Conservation (phyloP, 2,329 filamentous ascomycete species). For the Alternaria alternata region DNA sequence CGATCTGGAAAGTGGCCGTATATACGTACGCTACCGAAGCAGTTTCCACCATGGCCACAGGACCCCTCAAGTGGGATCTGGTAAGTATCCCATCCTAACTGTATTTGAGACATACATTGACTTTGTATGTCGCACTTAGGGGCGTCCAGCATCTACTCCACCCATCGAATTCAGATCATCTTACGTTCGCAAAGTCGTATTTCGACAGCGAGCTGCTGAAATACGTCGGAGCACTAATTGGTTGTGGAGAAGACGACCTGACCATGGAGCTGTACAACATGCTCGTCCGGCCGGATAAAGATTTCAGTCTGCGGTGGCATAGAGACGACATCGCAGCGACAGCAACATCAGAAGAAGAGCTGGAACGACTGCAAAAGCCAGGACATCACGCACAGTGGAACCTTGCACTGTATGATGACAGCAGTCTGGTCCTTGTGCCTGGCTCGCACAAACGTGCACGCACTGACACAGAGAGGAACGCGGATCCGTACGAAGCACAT, state of each 20-base stretch:
- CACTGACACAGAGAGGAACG: conserved; percentile 73
- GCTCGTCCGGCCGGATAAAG: conserved; percentile 74
- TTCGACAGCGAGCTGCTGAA: conserved; percentile 72
- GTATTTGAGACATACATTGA: neutral
- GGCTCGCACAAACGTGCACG: conserved; percentile 76
- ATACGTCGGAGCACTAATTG: conserved; percentile 71
- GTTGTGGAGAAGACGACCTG: conserved; percentile 62
- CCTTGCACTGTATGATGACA: conserved; percentile 78
- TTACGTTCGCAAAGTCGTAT: conserved; percentile 72
- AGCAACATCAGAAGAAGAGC: conserved; percentile 72
- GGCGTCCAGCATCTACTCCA: conserved; percentile 87
- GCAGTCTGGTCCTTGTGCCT: conserved; percentile 75
- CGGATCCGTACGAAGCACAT: conserved; percentile 68
- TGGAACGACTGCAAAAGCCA: conserved; percentile 64
- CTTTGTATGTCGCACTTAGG: conserved; percentile 42
- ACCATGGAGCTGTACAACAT: conserved; percentile 91
- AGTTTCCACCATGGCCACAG: conserved; percentile 86
- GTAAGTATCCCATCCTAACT: neutral
- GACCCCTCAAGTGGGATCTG: conserved; percentile 74
- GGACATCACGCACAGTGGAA: conserved; percentile 88
- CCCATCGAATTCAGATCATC: conserved; percentile 70
- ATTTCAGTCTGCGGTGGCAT: conserved; percentile 84
- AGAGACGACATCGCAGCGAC: conserved; percentile 79
- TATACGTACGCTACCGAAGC: conserved; percentile 84
- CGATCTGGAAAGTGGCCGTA: conserved; percentile 79